Evolutionary conservation across 345 rosid species (phyloP), one percentile per base, ranked within the genome.

Genomic region (Eucalyptus fibrosa): DNA sequence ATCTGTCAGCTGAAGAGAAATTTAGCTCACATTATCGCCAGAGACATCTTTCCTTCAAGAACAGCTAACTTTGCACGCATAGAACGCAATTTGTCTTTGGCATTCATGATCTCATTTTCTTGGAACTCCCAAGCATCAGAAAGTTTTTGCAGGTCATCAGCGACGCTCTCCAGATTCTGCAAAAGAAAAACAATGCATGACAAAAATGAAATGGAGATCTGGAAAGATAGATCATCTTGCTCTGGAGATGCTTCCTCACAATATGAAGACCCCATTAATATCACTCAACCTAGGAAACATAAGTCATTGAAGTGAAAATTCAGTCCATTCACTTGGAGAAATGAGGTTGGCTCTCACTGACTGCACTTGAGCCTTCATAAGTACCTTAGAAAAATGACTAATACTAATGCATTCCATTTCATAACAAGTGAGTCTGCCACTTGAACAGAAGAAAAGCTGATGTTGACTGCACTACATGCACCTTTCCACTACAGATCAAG

Each of bases 1-100:
- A 59, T 81, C 87, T 16, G 24, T 34, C 91, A 86, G 88, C 86
- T 49, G 40, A 89, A 59, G 72, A 88, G 37, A 89, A 90, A 87
- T 56, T 62, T 50, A 5, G 11, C 94, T 81, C 92, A 98, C 99
- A 90, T 94, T 90, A 94, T 93, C 60, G 98, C 92, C 91, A 96
- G 90, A 81, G 99, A 94, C 97, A 96, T 97, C 92, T 96, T 98
- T 89, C 99, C 99, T 92, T 98, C 98, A 85, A 96, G 92, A 55
- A 97, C 96, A 5, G 95, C 97, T 92, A 97, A 82, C 92, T 95
- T 97, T 49, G 99, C 98, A 67, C 95, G 96, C 90, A 93, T 92
- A 80, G 99, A 96, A 87, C 99, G 95, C 91, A 98, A 88, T 91
- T 92, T 94, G 93, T 93, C 93, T 90, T 91, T 94, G 87, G 97